Evolutionary conservation across 2,329 filamentous ascomycete genomes (phyloP).

Genomic region (Ophiocordyceps camponoti-rufipedis): DNA sequence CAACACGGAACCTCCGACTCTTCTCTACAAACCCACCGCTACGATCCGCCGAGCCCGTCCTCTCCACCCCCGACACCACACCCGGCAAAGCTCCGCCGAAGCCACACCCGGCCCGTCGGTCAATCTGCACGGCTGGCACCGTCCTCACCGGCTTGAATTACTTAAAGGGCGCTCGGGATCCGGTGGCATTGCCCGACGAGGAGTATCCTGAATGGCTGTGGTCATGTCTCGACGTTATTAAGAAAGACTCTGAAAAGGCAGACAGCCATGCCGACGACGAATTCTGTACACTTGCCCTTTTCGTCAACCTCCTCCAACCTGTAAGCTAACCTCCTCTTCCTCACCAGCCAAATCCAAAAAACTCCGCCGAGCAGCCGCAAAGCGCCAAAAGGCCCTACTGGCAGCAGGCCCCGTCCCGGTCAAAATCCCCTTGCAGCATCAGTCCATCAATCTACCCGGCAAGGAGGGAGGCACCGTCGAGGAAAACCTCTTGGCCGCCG

Average conservation of each 20-base stretch:
- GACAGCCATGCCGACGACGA: conserved; percentile 48
- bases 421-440: conserved; percentile 59
- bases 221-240: conserved; percentile 46
- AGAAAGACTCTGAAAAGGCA: conserved; percentile 28
- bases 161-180: conserved; percentile 53
- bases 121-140: conserved; percentile 48
- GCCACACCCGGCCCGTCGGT: conserved; percentile 15
- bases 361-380: conserved; percentile 53
- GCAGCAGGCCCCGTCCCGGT: conserved; percentile 42
- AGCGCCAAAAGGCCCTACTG: conserved; percentile 38
- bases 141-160: conserved; percentile 60
- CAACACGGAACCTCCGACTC: conserved; percentile 14
- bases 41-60: conserved; percentile 17
- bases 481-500: conserved; percentile 27
- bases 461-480: conserved; percentile 21
- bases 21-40: conserved; percentile 22
- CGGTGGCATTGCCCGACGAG: conserved; percentile 53
- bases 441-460: conserved; percentile 55
- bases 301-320: conserved; percentile 6
- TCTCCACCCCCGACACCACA: conserved; percentile 16
- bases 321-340: neutral
- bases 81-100: conserved; percentile 9
- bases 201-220: conserved; percentile 74
- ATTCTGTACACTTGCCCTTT: conserved; percentile 43
- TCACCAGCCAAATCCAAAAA: conserved; percentile 65